These are phyloP conservation scores for Yarrowia galli DNA, from an alignment of 1,139 yeast genomes.

Conservation along the genomic window DNA sequence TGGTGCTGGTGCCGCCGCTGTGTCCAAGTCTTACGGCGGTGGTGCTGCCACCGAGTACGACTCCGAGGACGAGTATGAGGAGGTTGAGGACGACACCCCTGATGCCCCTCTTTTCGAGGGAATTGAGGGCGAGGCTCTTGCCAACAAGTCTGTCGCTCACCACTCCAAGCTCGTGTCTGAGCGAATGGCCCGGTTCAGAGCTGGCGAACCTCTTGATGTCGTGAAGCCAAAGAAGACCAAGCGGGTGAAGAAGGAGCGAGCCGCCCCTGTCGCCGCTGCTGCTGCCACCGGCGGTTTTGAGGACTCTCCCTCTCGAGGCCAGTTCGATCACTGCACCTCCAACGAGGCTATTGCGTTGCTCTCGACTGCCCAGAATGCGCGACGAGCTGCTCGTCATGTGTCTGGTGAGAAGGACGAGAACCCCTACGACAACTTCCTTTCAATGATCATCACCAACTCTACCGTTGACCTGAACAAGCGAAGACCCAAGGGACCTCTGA, in stretches of 20 bases:
- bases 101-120: constrained; percentile 34
- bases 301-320: constrained; percentile 23
- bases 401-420: constrained; percentile 36
- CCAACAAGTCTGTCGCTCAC: constrained; percentile 22
- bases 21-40: constrained; percentile 41
- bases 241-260: constrained; percentile 36
- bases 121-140: constrained; percentile 30
- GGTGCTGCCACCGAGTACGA: constrained; percentile 38
- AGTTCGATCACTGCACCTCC: constrained; percentile 35
- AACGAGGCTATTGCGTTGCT: constrained; percentile 28
- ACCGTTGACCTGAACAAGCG: constrained; percentile 23
- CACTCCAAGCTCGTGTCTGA: constrained; percentile 31
- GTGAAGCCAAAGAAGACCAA: constrained; percentile 32
- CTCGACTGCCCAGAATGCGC: constrained; percentile 35
- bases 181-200: constrained; percentile 27
- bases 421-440: constrained; percentile 32
- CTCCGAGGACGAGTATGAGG: constrained; percentile 38
- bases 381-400: constrained; percentile 35
- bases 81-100: constrained; percentile 36
- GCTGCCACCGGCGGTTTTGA: constrained; percentile 11
- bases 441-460: constrained; percentile 29
- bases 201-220: constrained; percentile 29
- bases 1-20: constrained; percentile 53
- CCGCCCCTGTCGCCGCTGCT: constrained; percentile 22
- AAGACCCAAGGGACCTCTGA: constrained; percentile 32